Evolutionary conservation across 1,139 yeast species (phyloP), one percentile per base, ranked within the genome.

Genomic region (Sugiyamaella japonica): DNA sequence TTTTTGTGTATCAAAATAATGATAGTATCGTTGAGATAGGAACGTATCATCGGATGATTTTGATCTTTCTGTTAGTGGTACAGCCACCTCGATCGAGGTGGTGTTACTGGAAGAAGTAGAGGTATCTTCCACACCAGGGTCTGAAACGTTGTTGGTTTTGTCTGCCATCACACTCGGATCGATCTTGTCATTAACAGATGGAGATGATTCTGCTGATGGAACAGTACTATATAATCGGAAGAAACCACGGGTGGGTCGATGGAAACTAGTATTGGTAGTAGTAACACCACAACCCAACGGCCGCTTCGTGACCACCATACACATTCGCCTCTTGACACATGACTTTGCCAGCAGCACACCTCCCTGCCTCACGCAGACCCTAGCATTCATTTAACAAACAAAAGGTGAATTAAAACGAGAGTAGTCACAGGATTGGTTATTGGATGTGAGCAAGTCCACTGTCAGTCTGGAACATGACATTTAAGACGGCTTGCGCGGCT

Each of bases 1-100:
- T 50, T 69, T 68, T 50, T 72, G 74, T 1, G 78, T 74, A 53
- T 74, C 77, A 58, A 74, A 73, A 52, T 67, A 66, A 53, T 71
- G 70, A 41, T 57, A 55, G 55, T 62, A 63, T 13, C 56, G 45
- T 34, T 60, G 55, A n/a, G 55, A 44, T 40, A 58, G 46, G 17
- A 53, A 53, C 10, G 52, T 41, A 32, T 53, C 56, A 16, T 48
- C 52, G 3, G 48, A 17, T 3, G 36, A 29, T 4, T 46, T 36
- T 13, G 47, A 43, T 31, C 16, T 39, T 50, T 37, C 41, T 3
- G 48, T 10, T 10, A 20, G 15, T 13, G 44, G 45, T 10, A 48
- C n/a, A 4, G 51, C 37, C 1, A 37, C 16, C 23, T 48, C 51
- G 15, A 29, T 32, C 3, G 44, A 39, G 7, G 38, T 48, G 38